phyloP scores from a whole-genome alignment of 352 stramenopile species.

The Phytophthora meadii region DNA sequence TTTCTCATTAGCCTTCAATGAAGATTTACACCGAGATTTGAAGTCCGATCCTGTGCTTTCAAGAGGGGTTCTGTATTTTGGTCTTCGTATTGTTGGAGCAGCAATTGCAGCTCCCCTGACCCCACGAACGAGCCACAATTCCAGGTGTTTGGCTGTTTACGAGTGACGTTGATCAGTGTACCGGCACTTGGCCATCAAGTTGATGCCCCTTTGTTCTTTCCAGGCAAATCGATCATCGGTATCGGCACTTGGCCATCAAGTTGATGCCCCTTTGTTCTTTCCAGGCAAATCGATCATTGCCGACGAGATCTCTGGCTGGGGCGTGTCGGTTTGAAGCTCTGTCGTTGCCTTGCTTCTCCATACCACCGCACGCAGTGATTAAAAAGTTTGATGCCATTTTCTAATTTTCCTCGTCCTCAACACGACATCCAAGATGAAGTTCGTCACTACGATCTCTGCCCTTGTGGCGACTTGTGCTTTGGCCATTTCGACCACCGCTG shows the following conservation, averaged over 20 bases:
- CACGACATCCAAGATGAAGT: conserved; percentile 16
- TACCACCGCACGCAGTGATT: conserved; percentile 2
- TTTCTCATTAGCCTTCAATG: conserved; percentile 15
- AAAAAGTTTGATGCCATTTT: conserved; percentile 17
- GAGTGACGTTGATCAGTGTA: not conserved
- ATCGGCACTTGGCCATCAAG: not conserved
- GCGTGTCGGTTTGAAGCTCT: not conserved
- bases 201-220: not conserved
- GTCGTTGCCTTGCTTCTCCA: conserved; percentile 14
- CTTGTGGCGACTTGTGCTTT: conserved; percentile 9
- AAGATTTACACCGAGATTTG: conserved; percentile 10
- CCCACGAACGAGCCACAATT: conserved; percentile 8
- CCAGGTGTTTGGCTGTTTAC: conserved; percentile 17
- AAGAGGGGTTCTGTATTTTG: not conserved
- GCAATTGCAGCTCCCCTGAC: conserved; percentile 20
- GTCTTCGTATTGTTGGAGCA: conserved; percentile 8
- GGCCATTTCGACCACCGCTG: conserved; percentile 9
- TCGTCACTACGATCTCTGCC: conserved; percentile 11
- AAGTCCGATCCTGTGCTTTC: not conserved
- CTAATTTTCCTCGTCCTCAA: conserved; percentile 7
- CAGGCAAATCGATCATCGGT: conserved; percentile 7
- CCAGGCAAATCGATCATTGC: conserved; percentile 7
- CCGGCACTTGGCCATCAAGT: not conserved
- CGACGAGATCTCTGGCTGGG: conserved; percentile 10
- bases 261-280: conserved; percentile 1